A percentile compares a stretch with the other conserved stretches of the same genome.
Evolutionary conservation across 148 eudicot genomes (phyloP).

Genomic region (Camellia lanceoleosa): DNA sequence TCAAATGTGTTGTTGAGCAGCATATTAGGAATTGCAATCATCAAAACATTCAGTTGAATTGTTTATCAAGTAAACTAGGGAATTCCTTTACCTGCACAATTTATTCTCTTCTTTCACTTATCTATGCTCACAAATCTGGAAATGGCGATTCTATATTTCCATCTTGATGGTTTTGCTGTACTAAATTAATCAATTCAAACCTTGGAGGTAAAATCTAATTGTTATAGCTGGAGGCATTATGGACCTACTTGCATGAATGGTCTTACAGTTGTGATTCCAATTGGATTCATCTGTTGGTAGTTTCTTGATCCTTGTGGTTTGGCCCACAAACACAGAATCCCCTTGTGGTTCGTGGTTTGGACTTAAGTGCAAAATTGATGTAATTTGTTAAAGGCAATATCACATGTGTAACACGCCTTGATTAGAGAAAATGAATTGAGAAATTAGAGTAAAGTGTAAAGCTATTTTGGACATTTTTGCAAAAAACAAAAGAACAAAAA

Average conservation of each 20-base stretch:
- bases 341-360: no score
- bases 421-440: no score
- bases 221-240: background rate
- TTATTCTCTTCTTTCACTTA: background rate
- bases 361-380: no score
- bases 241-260: background rate
- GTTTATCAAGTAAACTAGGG: background rate
- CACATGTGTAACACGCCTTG: no score
- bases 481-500: no score
- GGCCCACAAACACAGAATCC: no score
- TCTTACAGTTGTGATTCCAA: no score
- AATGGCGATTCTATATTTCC: background rate
- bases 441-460: no score
- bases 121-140: background rate
- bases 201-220: background rate
- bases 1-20: background rate
- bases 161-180: background rate
- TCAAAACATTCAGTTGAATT: background rate
- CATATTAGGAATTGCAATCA: background rate
- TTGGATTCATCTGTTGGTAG: no score
- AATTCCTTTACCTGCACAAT: background rate
- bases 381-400: no score
- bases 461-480: no score
- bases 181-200: background rate
- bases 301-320: no score